Evolutionary conservation across 441 rosid species (phyloP).

Genomic region (Erysimum cheiri): DNA sequence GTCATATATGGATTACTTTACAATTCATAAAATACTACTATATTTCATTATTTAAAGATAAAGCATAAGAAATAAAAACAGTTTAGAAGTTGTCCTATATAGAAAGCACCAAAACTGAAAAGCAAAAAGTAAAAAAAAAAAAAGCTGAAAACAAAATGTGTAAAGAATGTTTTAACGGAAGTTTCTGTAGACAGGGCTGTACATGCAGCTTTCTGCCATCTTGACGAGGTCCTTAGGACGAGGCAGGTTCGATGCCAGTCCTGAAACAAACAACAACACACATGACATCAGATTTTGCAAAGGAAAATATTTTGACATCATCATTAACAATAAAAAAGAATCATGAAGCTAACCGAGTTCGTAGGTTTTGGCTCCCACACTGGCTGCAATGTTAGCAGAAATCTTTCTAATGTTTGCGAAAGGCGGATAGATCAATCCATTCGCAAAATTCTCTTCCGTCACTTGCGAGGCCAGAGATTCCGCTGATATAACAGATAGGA

Average conservation of each 20-base stretch:
- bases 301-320: background rate
- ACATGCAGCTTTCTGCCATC: slow-evolving; percentile 97
- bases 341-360: slow-evolving; percentile 68
- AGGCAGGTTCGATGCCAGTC: slow-evolving; percentile 90
- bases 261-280: slow-evolving; percentile 42
- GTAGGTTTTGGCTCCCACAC: slow-evolving; percentile 87
- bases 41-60: slow-evolving; percentile 13
- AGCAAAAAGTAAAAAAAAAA: slow-evolving; percentile 4
- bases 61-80: background rate
- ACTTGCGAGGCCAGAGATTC: slow-evolving; percentile 93
- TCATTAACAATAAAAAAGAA: background rate
- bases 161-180: slow-evolving; percentile 55
- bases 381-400: slow-evolving; percentile 88
- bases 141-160: slow-evolving; percentile 7
- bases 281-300: slow-evolving; percentile 8
- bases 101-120: slow-evolving; percentile 24
- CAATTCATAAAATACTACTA: background rate
- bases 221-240: slow-evolving; percentile 79
- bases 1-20: background rate
- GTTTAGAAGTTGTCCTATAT: slow-evolving; percentile 5
- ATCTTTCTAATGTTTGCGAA: slow-evolving; percentile 85
- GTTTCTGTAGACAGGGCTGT: slow-evolving; percentile 75
- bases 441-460: slow-evolving; percentile 60
- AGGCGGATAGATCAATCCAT: slow-evolving; percentile 89
- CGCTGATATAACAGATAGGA: slow-evolving; percentile 52